These are phyloP conservation scores for Boletus rubropictus DNA, from an alignment of 768 basidiomycete genomes.

Conservation along the genomic window DNA sequence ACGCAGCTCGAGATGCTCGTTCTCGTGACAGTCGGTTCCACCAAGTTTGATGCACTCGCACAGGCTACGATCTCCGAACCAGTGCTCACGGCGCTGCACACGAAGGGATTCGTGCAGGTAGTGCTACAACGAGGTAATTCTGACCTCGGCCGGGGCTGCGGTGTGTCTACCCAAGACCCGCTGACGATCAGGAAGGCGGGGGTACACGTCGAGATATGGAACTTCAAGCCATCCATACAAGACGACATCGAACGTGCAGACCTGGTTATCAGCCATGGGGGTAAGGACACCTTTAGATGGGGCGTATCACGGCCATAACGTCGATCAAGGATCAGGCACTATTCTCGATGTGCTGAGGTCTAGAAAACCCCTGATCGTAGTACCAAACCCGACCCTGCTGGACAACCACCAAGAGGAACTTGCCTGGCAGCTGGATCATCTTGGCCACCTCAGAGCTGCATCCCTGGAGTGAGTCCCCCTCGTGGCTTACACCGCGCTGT, in stretches of 20 bases:
- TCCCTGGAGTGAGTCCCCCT: conserved; percentile 48
- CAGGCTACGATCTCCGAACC: conserved; percentile 48
- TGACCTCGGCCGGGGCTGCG: conserved; percentile 31
- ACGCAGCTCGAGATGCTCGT: conserved; percentile 27
- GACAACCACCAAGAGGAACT: conserved; percentile 94
- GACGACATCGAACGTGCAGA: conserved; percentile 61
- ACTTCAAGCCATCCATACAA: conserved; percentile 68
- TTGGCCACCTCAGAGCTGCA: conserved; percentile 54
- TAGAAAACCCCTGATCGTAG: conserved; percentile 73
- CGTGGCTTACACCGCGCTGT: background rate
- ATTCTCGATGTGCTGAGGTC: conserved; percentile 82
- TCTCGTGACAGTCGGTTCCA: conserved; percentile 89
- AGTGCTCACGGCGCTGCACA: conserved; percentile 50
- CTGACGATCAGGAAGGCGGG: conserved; percentile 30
- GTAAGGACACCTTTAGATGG: conserved; percentile 37
- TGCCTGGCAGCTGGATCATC: conserved; percentile 56
- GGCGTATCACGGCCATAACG: background rate
- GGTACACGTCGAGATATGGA: conserved; percentile 59
- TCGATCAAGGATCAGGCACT: conserved; percentile 76
- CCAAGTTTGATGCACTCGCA: conserved; percentile 74
- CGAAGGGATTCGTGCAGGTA: conserved; percentile 53
- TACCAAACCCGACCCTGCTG: conserved; percentile 84
- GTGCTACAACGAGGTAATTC: conserved; percentile 80
- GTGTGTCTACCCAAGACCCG: conserved; percentile 10
- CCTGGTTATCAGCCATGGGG: conserved; percentile 90